Percentiles rank a stretch among this genome's conserved stretches.
Evolutionary conservation across 2,329 filamentous ascomycete species (phyloP).

Genomic region (Colletotrichum filicis): DNA sequence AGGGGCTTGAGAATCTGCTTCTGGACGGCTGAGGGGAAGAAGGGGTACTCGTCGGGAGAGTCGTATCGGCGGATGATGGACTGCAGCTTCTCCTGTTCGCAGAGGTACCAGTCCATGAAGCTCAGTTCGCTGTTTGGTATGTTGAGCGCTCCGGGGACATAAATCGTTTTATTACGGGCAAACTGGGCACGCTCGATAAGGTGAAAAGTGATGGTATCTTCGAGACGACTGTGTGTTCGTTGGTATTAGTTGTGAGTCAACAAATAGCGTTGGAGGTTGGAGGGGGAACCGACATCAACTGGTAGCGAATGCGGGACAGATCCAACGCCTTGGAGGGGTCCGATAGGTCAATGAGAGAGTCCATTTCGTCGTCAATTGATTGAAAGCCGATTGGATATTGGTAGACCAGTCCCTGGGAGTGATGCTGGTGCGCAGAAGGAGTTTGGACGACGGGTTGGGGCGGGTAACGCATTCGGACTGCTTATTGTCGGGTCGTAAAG

Average conservation of each 20-base stretch:
- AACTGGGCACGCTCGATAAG: conserved; percentile 99
- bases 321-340: conserved; percentile 89
- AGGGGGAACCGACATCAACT: conserved; percentile 77
- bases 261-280: conserved; percentile 24
- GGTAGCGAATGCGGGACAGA: conserved; percentile 90
- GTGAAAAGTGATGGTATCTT: conserved; percentile 98
- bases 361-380: conserved; percentile 68
- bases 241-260: background rate
- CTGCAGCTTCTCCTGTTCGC: conserved; percentile 89
- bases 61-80: conserved; percentile 95
- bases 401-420: background rate
- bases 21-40: conserved; percentile 87
- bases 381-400: conserved; percentile 6
- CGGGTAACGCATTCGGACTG: conserved; percentile 25
- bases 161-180: conserved; percentile 89
- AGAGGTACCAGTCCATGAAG: conserved; percentile 94
- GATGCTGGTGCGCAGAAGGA: conserved; percentile 16
- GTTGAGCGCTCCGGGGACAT: conserved; percentile 80
- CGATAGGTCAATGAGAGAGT: conserved; percentile 87
- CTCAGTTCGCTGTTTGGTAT: conserved; percentile 80
- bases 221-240: conserved; percentile 76
- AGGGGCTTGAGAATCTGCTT: conserved; percentile 87
- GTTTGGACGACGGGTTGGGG: conserved; percentile 11
- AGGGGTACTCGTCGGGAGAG: conserved; percentile 96
- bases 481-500: conserved; percentile 17